Conservation (phyloP, 202 grass and related monocot species). For the Carex sylvatica region DNA sequence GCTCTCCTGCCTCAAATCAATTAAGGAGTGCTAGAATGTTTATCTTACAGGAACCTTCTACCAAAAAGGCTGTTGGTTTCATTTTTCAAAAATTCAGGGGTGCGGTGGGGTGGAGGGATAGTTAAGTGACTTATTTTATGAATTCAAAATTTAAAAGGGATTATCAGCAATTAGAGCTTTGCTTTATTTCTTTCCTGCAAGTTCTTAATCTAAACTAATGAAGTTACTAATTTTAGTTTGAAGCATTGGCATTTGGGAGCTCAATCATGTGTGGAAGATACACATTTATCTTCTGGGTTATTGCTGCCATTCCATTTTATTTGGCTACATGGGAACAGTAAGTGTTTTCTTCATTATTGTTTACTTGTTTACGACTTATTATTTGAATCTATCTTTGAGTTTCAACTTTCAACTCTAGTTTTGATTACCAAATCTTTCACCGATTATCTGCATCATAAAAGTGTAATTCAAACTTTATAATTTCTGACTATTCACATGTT, state of each 20-base stretch:
- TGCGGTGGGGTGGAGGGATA: not conserved
- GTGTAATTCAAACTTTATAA: conserved; percentile 11
- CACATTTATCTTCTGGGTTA: conserved; percentile 82
- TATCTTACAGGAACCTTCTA: not conserved
- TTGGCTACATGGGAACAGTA: conserved; percentile 99
- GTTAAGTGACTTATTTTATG: not conserved
- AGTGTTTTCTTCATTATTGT: conserved; percentile 30
- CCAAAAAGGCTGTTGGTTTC: not conserved
- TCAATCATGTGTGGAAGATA: conserved; percentile 84
- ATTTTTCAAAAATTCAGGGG: not conserved
- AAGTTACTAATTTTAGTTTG: conserved; percentile 62
- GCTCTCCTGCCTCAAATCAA: not conserved
- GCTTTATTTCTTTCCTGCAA: not conserved
- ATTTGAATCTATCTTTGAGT: conserved; percentile 17
- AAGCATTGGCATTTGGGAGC: conserved; percentile 95
- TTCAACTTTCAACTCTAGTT: not conserved
- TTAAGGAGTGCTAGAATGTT: not conserved
- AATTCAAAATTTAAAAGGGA: not conserved
- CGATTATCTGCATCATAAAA: not conserved
- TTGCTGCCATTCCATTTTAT: conserved; percentile 96
- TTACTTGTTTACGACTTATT: conserved; percentile 11
- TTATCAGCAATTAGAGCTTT: not conserved
- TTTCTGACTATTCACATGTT: conserved; percentile 9
- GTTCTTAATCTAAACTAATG: conserved; percentile 18
- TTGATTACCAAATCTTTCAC: not conserved